phyloP scores from a whole-genome alignment of 768 basidiomycete species.

The Amyloporia xantha region DNA sequence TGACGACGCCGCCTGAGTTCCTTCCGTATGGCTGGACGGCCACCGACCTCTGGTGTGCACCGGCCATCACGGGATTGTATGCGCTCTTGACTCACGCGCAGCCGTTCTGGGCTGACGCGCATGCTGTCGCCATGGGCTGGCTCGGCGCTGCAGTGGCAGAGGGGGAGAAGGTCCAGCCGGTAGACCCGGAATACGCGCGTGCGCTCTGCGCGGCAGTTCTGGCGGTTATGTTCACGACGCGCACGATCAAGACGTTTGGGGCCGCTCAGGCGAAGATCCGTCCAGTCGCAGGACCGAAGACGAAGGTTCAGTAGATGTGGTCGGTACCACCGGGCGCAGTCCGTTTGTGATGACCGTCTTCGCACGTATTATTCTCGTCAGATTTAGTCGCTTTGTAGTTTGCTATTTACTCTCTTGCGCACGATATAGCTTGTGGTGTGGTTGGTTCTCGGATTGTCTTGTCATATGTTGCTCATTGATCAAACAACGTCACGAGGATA shows the following conservation, averaged over 20 bases:
- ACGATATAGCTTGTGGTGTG: too few species aligned
- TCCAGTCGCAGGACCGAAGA: slow-evolving; percentile 6
- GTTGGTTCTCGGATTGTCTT: background rate
- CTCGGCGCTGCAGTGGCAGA: slow-evolving; percentile 35
- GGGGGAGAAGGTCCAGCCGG: slow-evolving; percentile 30
- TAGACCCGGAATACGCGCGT: slow-evolving; percentile 61
- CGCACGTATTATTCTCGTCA: too few species aligned
- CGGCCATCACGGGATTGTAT: slow-evolving; percentile 69
- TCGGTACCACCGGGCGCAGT: too few species aligned
- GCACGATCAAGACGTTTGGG: slow-evolving; percentile 62
- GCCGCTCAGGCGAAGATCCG: slow-evolving; percentile 5
- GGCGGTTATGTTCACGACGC: slow-evolving; percentile 49
- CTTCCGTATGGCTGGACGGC: slow-evolving; percentile 81
- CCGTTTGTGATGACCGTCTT: too few species aligned
- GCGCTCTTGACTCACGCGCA: slow-evolving; percentile 83
- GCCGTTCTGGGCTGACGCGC: slow-evolving; percentile 69
- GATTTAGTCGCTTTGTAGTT: too few species aligned
- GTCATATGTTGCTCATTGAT: too few species aligned
- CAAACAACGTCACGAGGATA: background rate
- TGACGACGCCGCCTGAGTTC: slow-evolving; percentile 77
- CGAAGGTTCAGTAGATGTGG: slow-evolving; percentile 16
- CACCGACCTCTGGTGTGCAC: slow-evolving; percentile 81
- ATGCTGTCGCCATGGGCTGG: slow-evolving; percentile 39
- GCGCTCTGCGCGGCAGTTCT: slow-evolving; percentile 68
- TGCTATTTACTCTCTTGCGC: too few species aligned